Evolutionary conservation across 2,329 filamentous ascomycete species (phyloP), one percentile per base, ranked within the genome.

Genomic region (Parascedosporium putredinis): DNA sequence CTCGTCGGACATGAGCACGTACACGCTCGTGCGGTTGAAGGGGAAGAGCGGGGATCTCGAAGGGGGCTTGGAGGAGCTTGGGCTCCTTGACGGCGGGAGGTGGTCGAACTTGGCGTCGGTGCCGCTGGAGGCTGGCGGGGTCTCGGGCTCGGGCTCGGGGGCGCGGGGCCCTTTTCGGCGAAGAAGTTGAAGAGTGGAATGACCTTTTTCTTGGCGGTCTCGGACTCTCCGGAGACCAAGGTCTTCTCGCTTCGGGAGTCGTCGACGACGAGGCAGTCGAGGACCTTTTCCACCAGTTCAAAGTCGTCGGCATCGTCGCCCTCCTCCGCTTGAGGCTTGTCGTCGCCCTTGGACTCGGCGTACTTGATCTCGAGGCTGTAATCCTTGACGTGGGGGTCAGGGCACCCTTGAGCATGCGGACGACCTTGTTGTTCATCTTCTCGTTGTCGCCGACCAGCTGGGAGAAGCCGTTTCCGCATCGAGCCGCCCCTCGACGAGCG

Each of bases 381-480:
- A 58, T 86, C 75, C 14, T 66, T 73, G 42, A 86, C 69, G 54
- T 87, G 83, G 83, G 81, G 2, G 76, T 79, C 18, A 88, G 63
- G 0, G 83, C 79, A 0, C 77, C 84, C 59, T 85, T 86, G 51
- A 89, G 68, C 84, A 89, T 88, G 2, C 84, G 75, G 2, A 88
- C 72, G 1, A 88, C 73, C 59, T 84, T 85, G 54, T 67, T 75
- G 56, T 84, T 79, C 64, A 87, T 77, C 58, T 81, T 79, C 60
- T 88, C 84, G 1, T 74, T 66, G 5, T 77, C 64, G 1, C 69
- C 70, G 0, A 88, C 82, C 0, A 74, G 70, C 60, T 88, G 84
- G 0, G 76, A 63, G 52, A 83, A 80, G 2, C 78, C 78, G 18
- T 73, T 73, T 2, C 78, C 78, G 8, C 71, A 72, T 5, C 70